Conservation (phyloP, 805 yeast genomes). For the Candida caryicola region DNA sequence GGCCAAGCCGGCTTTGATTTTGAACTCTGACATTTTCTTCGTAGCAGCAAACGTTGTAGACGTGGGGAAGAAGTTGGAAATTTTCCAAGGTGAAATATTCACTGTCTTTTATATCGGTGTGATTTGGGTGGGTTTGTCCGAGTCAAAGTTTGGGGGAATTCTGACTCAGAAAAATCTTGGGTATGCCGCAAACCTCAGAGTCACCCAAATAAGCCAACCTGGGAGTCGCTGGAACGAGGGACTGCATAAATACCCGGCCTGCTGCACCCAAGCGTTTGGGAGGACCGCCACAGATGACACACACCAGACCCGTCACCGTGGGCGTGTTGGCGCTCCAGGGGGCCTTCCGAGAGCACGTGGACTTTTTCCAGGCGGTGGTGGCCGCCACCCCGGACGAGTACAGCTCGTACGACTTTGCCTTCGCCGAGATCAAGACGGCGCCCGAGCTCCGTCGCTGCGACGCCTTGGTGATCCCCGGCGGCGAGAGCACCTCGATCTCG, state of each 20-base stretch:
- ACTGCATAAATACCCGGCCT: no score
- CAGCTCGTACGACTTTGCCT: slow-evolving; percentile 24
- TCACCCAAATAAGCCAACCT: no score
- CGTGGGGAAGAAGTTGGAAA: neutral
- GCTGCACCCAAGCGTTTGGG: no score
- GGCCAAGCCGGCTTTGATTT: slow-evolving; percentile 75
- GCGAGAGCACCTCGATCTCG: slow-evolving; percentile 69
- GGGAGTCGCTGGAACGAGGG: no score
- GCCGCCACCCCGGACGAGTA: slow-evolving; percentile 18
- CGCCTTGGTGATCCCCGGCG: slow-evolving; percentile 70
- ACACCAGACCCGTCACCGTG: slow-evolving; percentile 19
- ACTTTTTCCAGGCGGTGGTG: slow-evolving; percentile 41
- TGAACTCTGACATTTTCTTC: slow-evolving; percentile 31
- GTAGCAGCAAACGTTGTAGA: neutral
- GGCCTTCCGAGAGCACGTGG: slow-evolving; percentile 68
- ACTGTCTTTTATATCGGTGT: neutral
- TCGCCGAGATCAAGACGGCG: slow-evolving; percentile 50
- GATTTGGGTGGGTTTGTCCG: neutral
- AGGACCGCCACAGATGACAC: no score
- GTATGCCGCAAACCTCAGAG: no score
- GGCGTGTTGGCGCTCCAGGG: slow-evolving; percentile 83
- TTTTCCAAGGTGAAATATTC: neutral
- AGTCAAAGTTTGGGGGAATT: neutral
- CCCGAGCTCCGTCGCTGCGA: slow-evolving; percentile 50
- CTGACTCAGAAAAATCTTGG: neutral